Base-by-base conservation (phyloP, 768 basidiomycete species). In the Mycena indigotica region DNA sequence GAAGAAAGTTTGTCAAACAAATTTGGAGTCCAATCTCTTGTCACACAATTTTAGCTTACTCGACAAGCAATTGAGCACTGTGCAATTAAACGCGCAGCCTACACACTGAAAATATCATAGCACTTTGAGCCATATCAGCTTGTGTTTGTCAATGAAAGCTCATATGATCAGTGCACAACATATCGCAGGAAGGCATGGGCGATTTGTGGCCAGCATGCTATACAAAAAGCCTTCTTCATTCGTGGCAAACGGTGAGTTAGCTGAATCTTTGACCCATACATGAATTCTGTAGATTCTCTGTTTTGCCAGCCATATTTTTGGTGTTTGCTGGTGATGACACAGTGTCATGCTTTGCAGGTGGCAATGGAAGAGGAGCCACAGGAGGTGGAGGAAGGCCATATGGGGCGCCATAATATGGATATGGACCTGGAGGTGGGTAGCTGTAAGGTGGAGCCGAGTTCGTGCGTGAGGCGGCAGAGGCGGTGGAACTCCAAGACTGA, bases 271-370 rank as follows among this genome's bases (percentile, higher is more conserved):
- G 12, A 16, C n/a, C 15, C 23, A 16, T 8, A 16, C n/a, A 8
- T 15, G 5, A 8, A 38, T n/a, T 12, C 35, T 49, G 64, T 44
- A 69, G 72, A 5, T 74, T 72, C 52, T 71, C 70, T 8, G 60
- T 72, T 40, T 64, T 77, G 13, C 73, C 74, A 5, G 68, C 68
- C 4, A 61, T 73, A 8, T 71, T 67, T 1, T 60, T 73, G 4
- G n/a, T n/a, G n/a, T n/a, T n/a, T n/a, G 64, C 68, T 29, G 74
- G 73, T 1, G 62, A 73, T 4, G 62, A 74, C 3, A 60, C 70
- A 55, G 62, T 66, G 60, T 4, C 25, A 56, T 2, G 2, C 3
- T 2, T 45, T 21, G 12, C 50, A 51, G 26, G 19, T 44, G 5
- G 59, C 50, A 4, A 56, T 44, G 0, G 38, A 49, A 26, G 25